Base-by-base conservation (phyloP, 2,329 filamentous ascomycete genomes). In the Aspergillus terreus region DNA sequence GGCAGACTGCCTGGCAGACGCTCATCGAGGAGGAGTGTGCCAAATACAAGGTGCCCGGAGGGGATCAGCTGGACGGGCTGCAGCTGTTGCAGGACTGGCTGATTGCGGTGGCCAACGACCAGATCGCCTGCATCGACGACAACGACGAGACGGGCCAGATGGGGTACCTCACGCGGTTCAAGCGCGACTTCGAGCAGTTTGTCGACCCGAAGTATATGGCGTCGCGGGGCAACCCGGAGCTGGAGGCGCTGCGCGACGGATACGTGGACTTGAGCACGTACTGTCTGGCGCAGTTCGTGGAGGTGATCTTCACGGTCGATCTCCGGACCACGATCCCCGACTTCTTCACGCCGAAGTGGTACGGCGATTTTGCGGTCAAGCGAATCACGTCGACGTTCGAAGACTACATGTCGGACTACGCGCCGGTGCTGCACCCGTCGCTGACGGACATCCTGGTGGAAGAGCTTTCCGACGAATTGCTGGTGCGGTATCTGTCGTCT, bases 91-190 rank as follows among this genome's bases (percentile, higher is more conserved):
- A 86, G 65, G 94, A 99, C 74, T 99, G 92, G 91, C 86, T 99
- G 50, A 85, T 99, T 48, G 92, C 94, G 43, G 90, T 95, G 51
- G 94, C 95, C 61, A 99, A 99, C 74, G 94, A 99, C 73, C 94
- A 99, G 71, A 97, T 99, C 68, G 92, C 92, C 51, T 96, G 91
- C 71, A 96, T 99, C 64, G 94, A 97, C 70, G 95, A 97, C 69
- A 83, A 82, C 53, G 74, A 81, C 66, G 87, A 87, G 59, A 87
- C 90, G 55, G 87, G 89, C 48, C 84, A 87, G 30, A 77, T 88
- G 23, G 89, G 88, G 27, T 96, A 96, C 74, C 81, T 97, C 46
- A 86, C 89, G 4, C 86, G 87, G 63, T 96, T 96, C 82, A 85
- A 85, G 61, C 83, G 86, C 61, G 90, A 94, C 64, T 87, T 95